Evolutionary conservation across 495 filamentous ascomycete species (phyloP).

Genomic region (Aspergillus conjunctus): DNA sequence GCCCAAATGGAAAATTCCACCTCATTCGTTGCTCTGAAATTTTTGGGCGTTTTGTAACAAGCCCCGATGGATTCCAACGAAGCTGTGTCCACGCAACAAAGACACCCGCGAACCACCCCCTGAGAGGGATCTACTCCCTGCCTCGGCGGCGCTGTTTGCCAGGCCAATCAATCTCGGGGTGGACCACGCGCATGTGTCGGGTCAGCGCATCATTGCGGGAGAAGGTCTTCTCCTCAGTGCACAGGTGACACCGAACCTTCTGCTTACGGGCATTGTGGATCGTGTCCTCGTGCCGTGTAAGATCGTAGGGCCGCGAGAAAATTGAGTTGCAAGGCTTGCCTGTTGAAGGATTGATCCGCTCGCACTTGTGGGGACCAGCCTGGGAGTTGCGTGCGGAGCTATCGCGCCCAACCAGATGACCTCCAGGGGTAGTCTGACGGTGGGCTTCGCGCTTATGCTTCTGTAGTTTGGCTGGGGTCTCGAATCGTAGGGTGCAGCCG

Average conservation of each 20-base stretch:
- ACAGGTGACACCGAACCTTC: slow-evolving; percentile 92
- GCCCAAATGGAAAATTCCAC: background rate
- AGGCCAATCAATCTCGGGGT: slow-evolving; percentile 80
- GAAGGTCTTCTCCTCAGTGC: slow-evolving; percentile 97
- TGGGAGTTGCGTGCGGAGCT: slow-evolving; percentile 73
- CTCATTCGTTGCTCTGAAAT: slow-evolving; percentile 17
- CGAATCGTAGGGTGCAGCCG: slow-evolving; percentile 85
- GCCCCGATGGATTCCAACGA: background rate
- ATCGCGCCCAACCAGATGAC: slow-evolving; percentile 43
- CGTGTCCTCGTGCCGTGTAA: slow-evolving; percentile 95
- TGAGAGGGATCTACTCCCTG: slow-evolving; percentile 35
- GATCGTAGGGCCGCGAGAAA: slow-evolving; percentile 97
- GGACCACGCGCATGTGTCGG: slow-evolving; percentile 87
- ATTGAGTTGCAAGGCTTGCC: slow-evolving; percentile 94
- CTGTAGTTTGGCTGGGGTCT: slow-evolving; percentile 81
- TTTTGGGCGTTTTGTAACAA: background rate
- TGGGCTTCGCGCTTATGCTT: slow-evolving; percentile 96
- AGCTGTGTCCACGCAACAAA: too few relatives aligned
- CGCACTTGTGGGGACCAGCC: slow-evolving; percentile 86
- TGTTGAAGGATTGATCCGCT: slow-evolving; percentile 91
- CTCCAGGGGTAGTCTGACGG: slow-evolving; percentile 60
- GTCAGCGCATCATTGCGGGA: slow-evolving; percentile 90
- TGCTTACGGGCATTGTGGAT: slow-evolving; percentile 94
- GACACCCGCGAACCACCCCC: background rate
- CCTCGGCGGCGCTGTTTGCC: slow-evolving; percentile 59